Percentiles rank a stretch among this genome's conserved stretches.
Evolutionary conservation across 2,329 filamentous ascomycete genomes (phyloP).

Genomic region (Exophiala xenobiotica): DNA sequence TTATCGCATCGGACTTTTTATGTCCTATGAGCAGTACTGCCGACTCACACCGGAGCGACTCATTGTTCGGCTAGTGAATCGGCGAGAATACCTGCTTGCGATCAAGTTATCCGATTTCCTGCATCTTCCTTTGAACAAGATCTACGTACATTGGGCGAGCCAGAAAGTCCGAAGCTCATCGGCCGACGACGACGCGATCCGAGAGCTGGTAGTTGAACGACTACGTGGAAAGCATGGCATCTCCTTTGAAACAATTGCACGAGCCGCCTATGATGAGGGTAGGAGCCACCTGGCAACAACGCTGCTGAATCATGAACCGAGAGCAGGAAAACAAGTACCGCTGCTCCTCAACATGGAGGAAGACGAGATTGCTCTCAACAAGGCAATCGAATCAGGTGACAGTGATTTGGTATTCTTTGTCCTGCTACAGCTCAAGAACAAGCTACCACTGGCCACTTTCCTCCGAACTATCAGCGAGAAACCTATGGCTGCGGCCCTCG

Average conservation of each 20-base stretch:
- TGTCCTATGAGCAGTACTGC: constrained; percentile 93
- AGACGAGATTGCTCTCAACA: constrained; percentile 90
- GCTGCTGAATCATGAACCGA: constrained; percentile 86
- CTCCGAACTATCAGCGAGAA: constrained; percentile 87
- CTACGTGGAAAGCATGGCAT: constrained; percentile 86
- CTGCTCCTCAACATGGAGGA: constrained; percentile 93
- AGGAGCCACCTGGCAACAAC: constrained; percentile 84
- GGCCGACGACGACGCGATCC: constrained; percentile 85
- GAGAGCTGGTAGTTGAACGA: constrained; percentile 79
- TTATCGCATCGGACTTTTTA: constrained; percentile 83
- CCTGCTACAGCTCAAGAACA: constrained; percentile 81
- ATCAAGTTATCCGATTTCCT: constrained; percentile 86
- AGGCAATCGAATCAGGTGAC: constrained; percentile 92
- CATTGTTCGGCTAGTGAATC: constrained; percentile 80
- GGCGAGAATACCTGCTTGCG: constrained; percentile 87
- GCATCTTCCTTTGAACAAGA: constrained; percentile 78
- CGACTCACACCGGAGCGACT: constrained; percentile 85
- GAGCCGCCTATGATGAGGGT: constrained; percentile 91
- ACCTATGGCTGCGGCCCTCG: constrained; percentile 81
- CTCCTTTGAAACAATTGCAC: constrained; percentile 91
- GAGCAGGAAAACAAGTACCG: constrained; percentile 93
- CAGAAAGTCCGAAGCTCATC: constrained; percentile 84
- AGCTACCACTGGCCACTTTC: constrained; percentile 84
- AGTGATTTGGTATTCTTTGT: constrained; percentile 91
- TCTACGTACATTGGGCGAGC: constrained; percentile 96